These are phyloP conservation scores for Penicillium paxilli DNA, from an alignment of 495 filamentous ascomycete genomes.

Conservation along the genomic window DNA sequence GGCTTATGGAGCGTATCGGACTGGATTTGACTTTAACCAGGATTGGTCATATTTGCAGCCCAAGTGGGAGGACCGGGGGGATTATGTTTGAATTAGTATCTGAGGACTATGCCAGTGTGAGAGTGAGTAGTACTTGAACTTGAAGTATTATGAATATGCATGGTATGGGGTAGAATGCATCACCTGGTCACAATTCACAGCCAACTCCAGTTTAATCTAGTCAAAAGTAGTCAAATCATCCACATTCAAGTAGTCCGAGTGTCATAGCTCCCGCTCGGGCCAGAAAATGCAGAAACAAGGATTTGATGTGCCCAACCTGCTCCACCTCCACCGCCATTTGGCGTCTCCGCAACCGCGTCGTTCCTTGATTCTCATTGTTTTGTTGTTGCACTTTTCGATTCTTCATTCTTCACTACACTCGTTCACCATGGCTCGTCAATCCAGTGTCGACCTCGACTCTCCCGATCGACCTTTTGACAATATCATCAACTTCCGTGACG, in stretches of 20 bases:
- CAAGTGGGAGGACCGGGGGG: slow-evolving; percentile 34
- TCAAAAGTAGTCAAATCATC: no score
- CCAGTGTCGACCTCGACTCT: slow-evolving; percentile 43
- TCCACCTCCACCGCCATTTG: slow-evolving; percentile 29
- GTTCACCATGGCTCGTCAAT: slow-evolving; percentile 27
- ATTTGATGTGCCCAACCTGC: slow-evolving; percentile 23
- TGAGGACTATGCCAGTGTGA: no score
- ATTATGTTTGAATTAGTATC: slow-evolving; percentile 28
- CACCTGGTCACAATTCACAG: no score
- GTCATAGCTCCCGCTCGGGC: slow-evolving; percentile 12
- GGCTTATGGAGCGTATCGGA: slow-evolving; percentile 38
- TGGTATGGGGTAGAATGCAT: neutral
- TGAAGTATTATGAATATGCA: no score
- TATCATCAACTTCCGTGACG: slow-evolving; percentile 83
- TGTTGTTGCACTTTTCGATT: slow-evolving; percentile 2
- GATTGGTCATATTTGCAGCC: slow-evolving; percentile 48
- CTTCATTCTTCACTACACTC: neutral
- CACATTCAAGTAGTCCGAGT: neutral
- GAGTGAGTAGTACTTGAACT: no score
- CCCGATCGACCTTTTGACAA: slow-evolving; percentile 56
- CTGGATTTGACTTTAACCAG: slow-evolving; percentile 43
- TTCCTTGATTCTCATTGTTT: neutral
- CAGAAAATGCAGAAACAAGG: slow-evolving; percentile 6
- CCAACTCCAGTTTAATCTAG: no score
- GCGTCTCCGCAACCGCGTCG: slow-evolving; percentile 1